A percentile compares a stretch with the other conserved stretches of the same genome.
phyloP scores from a whole-genome alignment of 352 stramenopile genomes.

The Phytophthora chlamydospora region DNA sequence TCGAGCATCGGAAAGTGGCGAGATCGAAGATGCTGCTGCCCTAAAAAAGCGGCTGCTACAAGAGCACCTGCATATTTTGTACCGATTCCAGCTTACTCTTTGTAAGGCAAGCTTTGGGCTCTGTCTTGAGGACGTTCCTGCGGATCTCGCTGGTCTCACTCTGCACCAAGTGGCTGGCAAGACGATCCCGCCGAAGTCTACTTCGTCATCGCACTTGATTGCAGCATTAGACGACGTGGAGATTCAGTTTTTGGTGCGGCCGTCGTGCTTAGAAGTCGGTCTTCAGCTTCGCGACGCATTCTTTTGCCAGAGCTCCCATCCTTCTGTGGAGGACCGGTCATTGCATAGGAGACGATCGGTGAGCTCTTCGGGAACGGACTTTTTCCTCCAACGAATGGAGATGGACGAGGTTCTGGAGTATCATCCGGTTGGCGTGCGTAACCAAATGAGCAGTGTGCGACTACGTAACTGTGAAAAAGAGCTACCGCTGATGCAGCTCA shows the following conservation, averaged over 20 bases:
- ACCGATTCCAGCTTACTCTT: slow-evolving; percentile 75
- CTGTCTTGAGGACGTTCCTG: slow-evolving; percentile 42
- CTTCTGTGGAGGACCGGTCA: slow-evolving; percentile 17
- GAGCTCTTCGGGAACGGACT: slow-evolving; percentile 42
- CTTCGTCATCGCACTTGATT: slow-evolving; percentile 38
- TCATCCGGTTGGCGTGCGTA: slow-evolving; percentile 55
- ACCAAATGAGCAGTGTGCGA: slow-evolving; percentile 79
- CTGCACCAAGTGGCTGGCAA: slow-evolving; percentile 16
- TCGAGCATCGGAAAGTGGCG: slow-evolving; percentile 19
- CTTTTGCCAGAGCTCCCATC: slow-evolving; percentile 47
- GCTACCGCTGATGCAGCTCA: slow-evolving; percentile 72
- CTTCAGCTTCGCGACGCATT: slow-evolving; percentile 77
- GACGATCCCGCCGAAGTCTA: not conserved
- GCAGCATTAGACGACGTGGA: slow-evolving; percentile 70
- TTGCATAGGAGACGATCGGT: slow-evolving; percentile 25
- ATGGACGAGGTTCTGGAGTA: slow-evolving; percentile 73
- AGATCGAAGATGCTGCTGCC: slow-evolving; percentile 28
- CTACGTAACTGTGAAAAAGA: slow-evolving; percentile 73
- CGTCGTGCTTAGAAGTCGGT: slow-evolving; percentile 67
- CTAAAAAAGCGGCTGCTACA: slow-evolving; percentile 33
- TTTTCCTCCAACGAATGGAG: slow-evolving; percentile 79
- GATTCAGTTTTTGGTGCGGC: slow-evolving; percentile 74
- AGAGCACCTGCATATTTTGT: slow-evolving; percentile 76
- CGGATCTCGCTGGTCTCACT: slow-evolving; percentile 17
- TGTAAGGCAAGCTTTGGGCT: slow-evolving; percentile 60